Percentiles rank a stretch among this genome's conserved stretches.
Conservation (phyloP, 148 eudicot species). For the Polygonum aviculare region DNA sequence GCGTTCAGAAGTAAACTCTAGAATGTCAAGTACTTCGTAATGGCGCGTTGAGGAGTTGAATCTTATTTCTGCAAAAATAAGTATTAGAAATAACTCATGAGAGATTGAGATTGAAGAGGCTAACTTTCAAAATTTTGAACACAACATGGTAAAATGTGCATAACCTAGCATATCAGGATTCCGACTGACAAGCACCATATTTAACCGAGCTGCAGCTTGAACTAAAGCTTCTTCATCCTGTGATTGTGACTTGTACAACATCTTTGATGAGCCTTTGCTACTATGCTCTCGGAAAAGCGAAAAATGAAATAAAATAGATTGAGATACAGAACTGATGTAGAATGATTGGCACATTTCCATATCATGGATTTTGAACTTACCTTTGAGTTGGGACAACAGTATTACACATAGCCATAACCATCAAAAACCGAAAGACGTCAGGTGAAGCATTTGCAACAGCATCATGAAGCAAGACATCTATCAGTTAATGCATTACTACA, state of each 20-base stretch:
- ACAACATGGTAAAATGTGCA: not conserved
- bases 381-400: slow-evolving; percentile 79
- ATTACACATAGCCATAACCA: slow-evolving; percentile 88
- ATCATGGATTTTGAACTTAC: slow-evolving; percentile 20
- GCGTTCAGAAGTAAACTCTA: slow-evolving; percentile 96
- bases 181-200: slow-evolving; percentile 65
- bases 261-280: slow-evolving; percentile 73
- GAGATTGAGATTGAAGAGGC: not conserved
- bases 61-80: slow-evolving; percentile 56
- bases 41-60: slow-evolving; percentile 43
- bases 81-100: not conserved
- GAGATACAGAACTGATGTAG: not conserved
- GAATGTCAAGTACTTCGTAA: slow-evolving; percentile 67
- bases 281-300: slow-evolving; percentile 4
- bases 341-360: not conserved
- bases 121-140: not conserved
- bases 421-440: slow-evolving; percentile 61
- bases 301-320: not conserved
- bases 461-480: slow-evolving; percentile 66
- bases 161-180: slow-evolving; percentile 56
- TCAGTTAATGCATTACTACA: slow-evolving; percentile 11
- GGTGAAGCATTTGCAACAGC: slow-evolving; percentile 61
- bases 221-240: slow-evolving; percentile 99
- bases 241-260: slow-evolving; percentile 85
- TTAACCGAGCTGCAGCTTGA: slow-evolving; percentile 76